Percentiles rank a stretch among this genome's conserved stretches.
Conservation (phyloP, 2,329 filamentous ascomycete species). For the Bertia moriformis region DNA sequence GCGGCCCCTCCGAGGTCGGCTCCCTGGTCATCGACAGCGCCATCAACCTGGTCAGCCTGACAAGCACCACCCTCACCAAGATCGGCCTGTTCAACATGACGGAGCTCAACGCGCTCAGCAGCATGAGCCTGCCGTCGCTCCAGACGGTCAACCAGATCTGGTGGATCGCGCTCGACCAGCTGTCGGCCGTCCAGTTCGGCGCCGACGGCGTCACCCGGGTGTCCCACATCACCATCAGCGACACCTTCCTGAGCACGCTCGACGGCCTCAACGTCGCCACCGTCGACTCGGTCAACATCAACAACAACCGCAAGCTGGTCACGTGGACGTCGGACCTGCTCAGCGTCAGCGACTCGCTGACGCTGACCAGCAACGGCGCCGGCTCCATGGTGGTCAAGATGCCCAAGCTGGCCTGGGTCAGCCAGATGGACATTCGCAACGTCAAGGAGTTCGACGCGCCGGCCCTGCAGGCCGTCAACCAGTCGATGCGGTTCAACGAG, state of each 20-base stretch:
- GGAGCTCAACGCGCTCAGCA: constrained; percentile 54
- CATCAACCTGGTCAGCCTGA: constrained; percentile 49
- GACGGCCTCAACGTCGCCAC: constrained; percentile 66
- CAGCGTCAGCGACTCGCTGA: constrained; percentile 58
- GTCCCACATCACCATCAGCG: constrained; percentile 58
- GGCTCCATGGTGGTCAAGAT: constrained; percentile 54
- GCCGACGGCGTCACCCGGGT: constrained; percentile 49
- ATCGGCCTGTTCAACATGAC: constrained; percentile 62
- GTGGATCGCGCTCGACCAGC: constrained; percentile 57
- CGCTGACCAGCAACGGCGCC: constrained; percentile 67
- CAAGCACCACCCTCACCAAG: constrained; percentile 40
- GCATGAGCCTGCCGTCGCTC: constrained; percentile 53
- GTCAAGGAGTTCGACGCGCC: constrained; percentile 62
- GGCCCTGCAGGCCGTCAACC: constrained; percentile 57
- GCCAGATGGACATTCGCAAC: constrained; percentile 72
- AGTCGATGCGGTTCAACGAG: constrained; percentile 71
- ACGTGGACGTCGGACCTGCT: constrained; percentile 63
- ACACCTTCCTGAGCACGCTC: constrained; percentile 70
- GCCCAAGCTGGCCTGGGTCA: constrained; percentile 63
- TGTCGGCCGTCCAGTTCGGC: constrained; percentile 32
- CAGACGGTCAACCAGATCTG: constrained; percentile 49
- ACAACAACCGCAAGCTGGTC: constrained; percentile 76
- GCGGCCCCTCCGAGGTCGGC: constrained; percentile 39
- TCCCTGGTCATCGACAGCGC: constrained; percentile 45
- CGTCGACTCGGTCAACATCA: constrained; percentile 64